Base-by-base conservation (phyloP, 306 rosid species). In the Gynostemma pentaphyllum region DNA sequence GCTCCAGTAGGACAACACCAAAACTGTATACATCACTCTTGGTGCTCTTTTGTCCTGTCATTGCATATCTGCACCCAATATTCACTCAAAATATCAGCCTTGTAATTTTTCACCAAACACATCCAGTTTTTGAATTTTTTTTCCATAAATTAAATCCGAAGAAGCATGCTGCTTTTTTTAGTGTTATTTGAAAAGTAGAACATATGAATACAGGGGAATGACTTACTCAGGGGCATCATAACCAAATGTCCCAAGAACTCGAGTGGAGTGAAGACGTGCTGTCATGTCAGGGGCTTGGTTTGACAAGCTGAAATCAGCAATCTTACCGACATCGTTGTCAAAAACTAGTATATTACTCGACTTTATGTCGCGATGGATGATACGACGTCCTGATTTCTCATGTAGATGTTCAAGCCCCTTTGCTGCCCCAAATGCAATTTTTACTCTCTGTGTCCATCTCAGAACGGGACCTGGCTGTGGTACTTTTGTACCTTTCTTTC, bases 171-270 rank as follows among this genome's bases (percentile, higher is more conserved):
- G n/a, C n/a, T n/a, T n/a, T n/a, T n/a, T n/a, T n/a, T n/a, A n/a
- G n/a, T n/a, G n/a, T n/a, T n/a, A n/a, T n/a, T n/a, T n/a, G n/a
- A n/a, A n/a, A n/a, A n/a, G n/a, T n/a, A n/a, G n/a, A n/a, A n/a
- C n/a, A n/a, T n/a, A n/a, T n/a, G n/a, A n/a, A n/a, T n/a, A n/a
- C n/a, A n/a, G n/a, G n/a, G n/a, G n/a, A n/a, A n/a, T n/a, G 44
- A 63, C 90, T 64, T 74, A 88, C 94, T 88, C 96, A 9, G 96
- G 96, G 74, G 95, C 95, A 82, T 87, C 84, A 71, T 87, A 87
- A 67, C 95, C 95, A 22, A 87, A 87, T 44, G 95, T 85, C 67
- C 95, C 95, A 36, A 87, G 95, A 73, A 87, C 95, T 75, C 95
- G 95, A 71, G 95, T 87, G 28, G 95, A 87, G 72, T 87, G 95